Evolutionary conservation across 192 early-diverging fungal species (phyloP).

Genomic region (Coemansia sp.): DNA sequence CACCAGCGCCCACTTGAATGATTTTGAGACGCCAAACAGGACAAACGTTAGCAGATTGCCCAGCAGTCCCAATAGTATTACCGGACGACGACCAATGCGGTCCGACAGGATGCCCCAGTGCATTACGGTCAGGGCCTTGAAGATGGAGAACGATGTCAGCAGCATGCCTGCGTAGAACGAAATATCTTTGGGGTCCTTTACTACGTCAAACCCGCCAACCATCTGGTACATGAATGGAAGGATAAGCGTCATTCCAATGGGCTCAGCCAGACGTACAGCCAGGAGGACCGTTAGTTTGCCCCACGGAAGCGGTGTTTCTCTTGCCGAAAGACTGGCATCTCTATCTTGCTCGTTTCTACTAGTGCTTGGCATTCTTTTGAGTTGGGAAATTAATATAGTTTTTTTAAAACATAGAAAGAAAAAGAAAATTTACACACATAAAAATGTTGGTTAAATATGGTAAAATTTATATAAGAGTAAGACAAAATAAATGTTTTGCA

Average conservation of each 20-base stretch:
- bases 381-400: background rate
- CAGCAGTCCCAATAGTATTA: conserved; percentile 70
- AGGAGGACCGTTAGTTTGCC: conserved; percentile 24
- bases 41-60: conserved; percentile 68
- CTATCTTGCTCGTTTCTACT: background rate
- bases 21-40: conserved; percentile 71
- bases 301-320: conserved; percentile 45
- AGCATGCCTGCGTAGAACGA: conserved; percentile 69
- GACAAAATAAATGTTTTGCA: no score
- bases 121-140: conserved; percentile 53
- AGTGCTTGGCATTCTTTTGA: background rate
- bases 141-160: conserved; percentile 51
- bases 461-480: no score
- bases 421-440: background rate
- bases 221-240: conserved; percentile 55
- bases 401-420: background rate
- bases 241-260: conserved; percentile 68
- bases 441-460: background rate
- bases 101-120: conserved; percentile 73
- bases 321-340: background rate
- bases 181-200: conserved; percentile 68
- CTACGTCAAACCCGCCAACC: conserved; percentile 46
- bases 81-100: conserved; percentile 73
- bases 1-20: conserved; percentile 59
- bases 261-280: conserved; percentile 59